Evolutionary conservation across 192 early-diverging fungal species (phyloP).

Genomic region (Funneliformis mosseae): DNA sequence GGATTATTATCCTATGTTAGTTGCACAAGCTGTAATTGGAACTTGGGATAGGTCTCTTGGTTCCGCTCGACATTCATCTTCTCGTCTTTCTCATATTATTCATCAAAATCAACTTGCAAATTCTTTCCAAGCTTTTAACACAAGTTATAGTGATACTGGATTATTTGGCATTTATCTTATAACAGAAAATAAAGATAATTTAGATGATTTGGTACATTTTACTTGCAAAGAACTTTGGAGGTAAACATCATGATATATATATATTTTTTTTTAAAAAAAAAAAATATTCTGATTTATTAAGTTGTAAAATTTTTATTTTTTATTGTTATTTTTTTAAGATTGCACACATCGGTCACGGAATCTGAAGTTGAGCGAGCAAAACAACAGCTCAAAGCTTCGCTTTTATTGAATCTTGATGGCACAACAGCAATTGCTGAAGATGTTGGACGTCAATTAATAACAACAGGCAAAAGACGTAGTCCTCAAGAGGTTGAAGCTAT

Average conservation of each 20-base stretch:
- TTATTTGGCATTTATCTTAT: constrained; percentile 95
- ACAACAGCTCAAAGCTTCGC: constrained; percentile 95
- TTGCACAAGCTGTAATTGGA: constrained; percentile 94
- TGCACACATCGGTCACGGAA: constrained; percentile 81
- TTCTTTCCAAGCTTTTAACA: constrained; percentile 99
- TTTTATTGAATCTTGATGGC: constrained; percentile 90
- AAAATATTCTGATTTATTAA: no score
- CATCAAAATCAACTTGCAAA: constrained; percentile 88
- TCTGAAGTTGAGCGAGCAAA: constrained; percentile 96
- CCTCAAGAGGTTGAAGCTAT: constrained; percentile 87
- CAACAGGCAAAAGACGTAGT: constrained; percentile 86
- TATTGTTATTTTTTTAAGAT: constrained; percentile 56
- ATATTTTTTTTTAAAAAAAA: not conserved
- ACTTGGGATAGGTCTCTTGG: constrained; percentile 96
- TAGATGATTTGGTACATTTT: constrained; percentile 88
- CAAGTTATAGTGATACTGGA: constrained; percentile 96
- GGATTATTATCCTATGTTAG: constrained; percentile 95
- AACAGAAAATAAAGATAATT: constrained; percentile 75
- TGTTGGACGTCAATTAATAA: constrained; percentile 95
- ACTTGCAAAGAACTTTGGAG: constrained; percentile 84
- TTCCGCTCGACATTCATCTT: constrained; percentile 82
- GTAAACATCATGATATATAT: not conserved
- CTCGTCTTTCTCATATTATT: constrained; percentile 82
- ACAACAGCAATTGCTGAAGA: constrained; percentile 96
- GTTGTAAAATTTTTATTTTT: not conserved